A percentile compares a stretch with the other conserved stretches of the same genome.
These are phyloP conservation scores for Cercospora sp. DNA, from an alignment of 2,329 filamentous ascomycete genomes.

Conservation along the genomic window DNA sequence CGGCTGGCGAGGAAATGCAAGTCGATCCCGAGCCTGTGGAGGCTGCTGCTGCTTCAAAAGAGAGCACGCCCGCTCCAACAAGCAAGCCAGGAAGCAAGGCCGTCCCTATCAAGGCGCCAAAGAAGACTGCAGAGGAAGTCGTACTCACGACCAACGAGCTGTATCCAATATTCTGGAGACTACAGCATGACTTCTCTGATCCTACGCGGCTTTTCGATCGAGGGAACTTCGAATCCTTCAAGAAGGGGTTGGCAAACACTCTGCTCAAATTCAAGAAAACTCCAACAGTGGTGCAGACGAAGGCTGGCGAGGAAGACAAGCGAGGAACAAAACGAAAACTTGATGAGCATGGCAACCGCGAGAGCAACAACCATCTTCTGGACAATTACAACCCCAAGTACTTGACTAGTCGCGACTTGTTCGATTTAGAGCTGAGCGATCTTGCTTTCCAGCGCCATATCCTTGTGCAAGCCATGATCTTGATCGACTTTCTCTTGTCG, in stretches of 20 bases:
- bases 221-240: constrained; percentile 66
- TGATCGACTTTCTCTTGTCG: constrained; percentile 93
- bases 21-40: constrained; percentile 51
- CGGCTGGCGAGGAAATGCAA: constrained; percentile 59
- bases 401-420: constrained; percentile 92
- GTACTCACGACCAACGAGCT: constrained; percentile 66
- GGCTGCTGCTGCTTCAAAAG: constrained; percentile 19
- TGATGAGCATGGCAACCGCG: constrained; percentile 14
- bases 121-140: constrained; percentile 46
- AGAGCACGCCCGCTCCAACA: constrained; percentile 26
- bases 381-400: constrained; percentile 95
- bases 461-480: constrained; percentile 89
- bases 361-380: constrained; percentile 55
- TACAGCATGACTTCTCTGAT: constrained; percentile 89
- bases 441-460: constrained; percentile 92
- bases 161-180: constrained; percentile 90
- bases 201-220: constrained; percentile 77
- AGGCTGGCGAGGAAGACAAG: constrained; percentile 62
- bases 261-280: constrained; percentile 73
- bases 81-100: constrained; percentile 33
- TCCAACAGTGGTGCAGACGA: constrained; percentile 67
- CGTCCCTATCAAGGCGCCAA: constrained; percentile 27
- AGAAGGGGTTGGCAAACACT: constrained; percentile 61
- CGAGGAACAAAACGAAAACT: constrained; percentile 69
- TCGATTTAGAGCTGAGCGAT: constrained; percentile 95